phyloP scores from a whole-genome alignment of 106 monocot genomes.

The Apostasia ramifera region DNA sequence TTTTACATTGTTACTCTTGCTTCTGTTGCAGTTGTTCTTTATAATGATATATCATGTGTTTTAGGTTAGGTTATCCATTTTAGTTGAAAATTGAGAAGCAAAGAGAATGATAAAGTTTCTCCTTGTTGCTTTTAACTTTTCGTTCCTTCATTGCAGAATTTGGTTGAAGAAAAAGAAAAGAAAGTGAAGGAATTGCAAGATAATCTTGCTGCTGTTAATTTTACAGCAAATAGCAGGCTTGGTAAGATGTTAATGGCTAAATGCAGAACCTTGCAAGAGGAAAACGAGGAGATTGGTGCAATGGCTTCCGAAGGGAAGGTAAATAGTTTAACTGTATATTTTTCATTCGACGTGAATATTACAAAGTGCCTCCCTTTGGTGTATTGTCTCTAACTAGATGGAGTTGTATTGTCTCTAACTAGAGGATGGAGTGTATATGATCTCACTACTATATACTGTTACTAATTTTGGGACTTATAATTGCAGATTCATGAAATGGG shows the following conservation, averaged over 20 bases:
- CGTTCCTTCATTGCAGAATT: constrained; percentile 36
- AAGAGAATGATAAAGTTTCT: not conserved
- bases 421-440: too few species aligned
- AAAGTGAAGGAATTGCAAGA: constrained; percentile 96
- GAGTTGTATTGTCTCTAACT: too few species aligned
- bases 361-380: too few species aligned
- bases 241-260: constrained; percentile 97
- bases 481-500: constrained; percentile 88
- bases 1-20: not conserved
- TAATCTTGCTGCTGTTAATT: constrained; percentile 90
- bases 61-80: not conserved
- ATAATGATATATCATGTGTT: not conserved
- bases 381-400: too few species aligned
- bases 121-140: not conserved
- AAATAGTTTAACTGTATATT: not conserved
- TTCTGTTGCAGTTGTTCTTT: not conserved
- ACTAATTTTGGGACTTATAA: constrained; percentile 1
- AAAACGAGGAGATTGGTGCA: constrained; percentile 97
- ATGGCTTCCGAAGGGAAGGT: constrained; percentile 97
- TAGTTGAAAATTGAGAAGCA: not conserved
- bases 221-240: constrained; percentile 75
- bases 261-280: constrained; percentile 87
- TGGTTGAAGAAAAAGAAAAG: constrained; percentile 71
- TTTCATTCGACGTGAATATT: too few species aligned
- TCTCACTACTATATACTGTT: too few species aligned